These are phyloP conservation scores for Toxoplasma gondii DNA, from an alignment of 169 alveolate species.

Conservation along the genomic window DNA sequence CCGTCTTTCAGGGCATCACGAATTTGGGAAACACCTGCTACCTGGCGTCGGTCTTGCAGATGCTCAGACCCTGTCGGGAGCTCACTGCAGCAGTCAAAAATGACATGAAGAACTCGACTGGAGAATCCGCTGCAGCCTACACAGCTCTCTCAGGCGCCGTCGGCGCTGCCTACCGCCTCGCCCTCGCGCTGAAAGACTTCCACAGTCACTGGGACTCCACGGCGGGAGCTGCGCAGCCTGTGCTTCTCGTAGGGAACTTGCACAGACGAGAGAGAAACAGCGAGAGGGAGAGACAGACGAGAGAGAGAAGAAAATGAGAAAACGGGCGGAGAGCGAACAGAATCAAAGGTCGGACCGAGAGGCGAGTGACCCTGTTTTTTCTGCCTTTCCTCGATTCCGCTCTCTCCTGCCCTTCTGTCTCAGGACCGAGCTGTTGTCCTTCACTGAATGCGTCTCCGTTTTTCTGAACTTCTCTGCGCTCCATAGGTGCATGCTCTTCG, in stretches of 20 bases:
- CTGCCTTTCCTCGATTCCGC: too few species aligned
- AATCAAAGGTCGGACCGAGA: too few species aligned
- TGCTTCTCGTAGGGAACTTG: constrained; percentile 29
- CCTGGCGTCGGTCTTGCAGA: constrained; percentile 90
- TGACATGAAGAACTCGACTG: constrained; percentile 41
- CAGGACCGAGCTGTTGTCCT: too few species aligned
- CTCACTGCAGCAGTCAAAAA: constrained; percentile 73
- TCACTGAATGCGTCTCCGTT: not conserved
- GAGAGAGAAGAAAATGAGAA: not conserved
- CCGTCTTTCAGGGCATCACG: constrained; percentile 89
- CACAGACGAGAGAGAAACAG: not conserved
- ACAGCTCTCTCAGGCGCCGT: constrained; percentile 47
- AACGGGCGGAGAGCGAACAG: too few species aligned
- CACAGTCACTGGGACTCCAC: constrained; percentile 51
- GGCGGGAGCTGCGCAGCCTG: constrained; percentile 43
- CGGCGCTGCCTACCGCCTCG: constrained; percentile 47
- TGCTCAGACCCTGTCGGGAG: constrained; percentile 82
- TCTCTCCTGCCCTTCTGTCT: too few species aligned
- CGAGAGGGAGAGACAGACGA: not conserved
- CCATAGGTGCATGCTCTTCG: constrained; percentile 62
- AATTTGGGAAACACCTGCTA: constrained; percentile 97
- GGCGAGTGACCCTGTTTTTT: too few species aligned
- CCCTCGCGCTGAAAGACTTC: constrained; percentile 58
- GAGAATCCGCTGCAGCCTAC: constrained; percentile 33
- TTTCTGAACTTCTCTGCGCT: not conserved